A percentile compares a stretch with the other conserved stretches of the same genome.
phyloP scores from a whole-genome alignment of 2,329 filamentous ascomycete genomes.

The Colletotrichum sp. region DNA sequence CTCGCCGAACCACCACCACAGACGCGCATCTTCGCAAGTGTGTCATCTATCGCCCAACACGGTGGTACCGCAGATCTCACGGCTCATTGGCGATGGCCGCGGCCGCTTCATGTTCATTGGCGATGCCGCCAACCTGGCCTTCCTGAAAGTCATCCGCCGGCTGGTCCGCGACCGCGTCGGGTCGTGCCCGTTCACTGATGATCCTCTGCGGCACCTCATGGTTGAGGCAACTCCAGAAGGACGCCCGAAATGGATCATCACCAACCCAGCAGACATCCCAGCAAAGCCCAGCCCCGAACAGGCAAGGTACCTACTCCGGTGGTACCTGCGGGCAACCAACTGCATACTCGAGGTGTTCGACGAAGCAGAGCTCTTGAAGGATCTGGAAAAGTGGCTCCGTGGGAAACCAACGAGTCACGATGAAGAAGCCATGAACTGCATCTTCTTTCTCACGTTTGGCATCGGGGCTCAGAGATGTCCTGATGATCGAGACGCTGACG shows the following conservation, averaged over 20 bases:
- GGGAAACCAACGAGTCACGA: slow-evolving; percentile 3
- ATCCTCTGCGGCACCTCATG: slow-evolving; percentile 36
- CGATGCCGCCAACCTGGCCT: slow-evolving; percentile 38
- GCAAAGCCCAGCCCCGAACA: slow-evolving; percentile 26
- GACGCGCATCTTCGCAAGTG: neutral
- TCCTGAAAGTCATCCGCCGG: slow-evolving; percentile 37
- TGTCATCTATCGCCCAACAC: slow-evolving; percentile 9
- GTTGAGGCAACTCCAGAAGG: slow-evolving; percentile 36
- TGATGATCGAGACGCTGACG: slow-evolving; percentile 34
- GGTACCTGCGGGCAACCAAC: slow-evolving; percentile 33
- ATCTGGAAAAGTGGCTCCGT: slow-evolving; percentile 32
- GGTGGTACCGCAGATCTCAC: slow-evolving; percentile 28
- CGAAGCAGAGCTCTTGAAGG: slow-evolving; percentile 27
- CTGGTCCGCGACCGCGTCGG: slow-evolving; percentile 34
- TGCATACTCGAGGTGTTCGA: slow-evolving; percentile 37
- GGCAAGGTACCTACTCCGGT: slow-evolving; percentile 30
- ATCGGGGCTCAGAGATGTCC: slow-evolving; percentile 37
- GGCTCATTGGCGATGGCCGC: slow-evolving; percentile 35
- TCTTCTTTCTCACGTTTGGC: slow-evolving; percentile 33
- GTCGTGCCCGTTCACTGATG: slow-evolving; percentile 35
- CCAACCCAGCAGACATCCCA: slow-evolving; percentile 22
- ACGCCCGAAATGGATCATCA: slow-evolving; percentile 28
- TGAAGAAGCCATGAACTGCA: slow-evolving; percentile 15
- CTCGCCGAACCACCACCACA: neutral
- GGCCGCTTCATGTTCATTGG: slow-evolving; percentile 40